phyloP scores from a whole-genome alignment of 2,329 filamentous ascomycete genomes.

The Raffaelea arxii region DNA sequence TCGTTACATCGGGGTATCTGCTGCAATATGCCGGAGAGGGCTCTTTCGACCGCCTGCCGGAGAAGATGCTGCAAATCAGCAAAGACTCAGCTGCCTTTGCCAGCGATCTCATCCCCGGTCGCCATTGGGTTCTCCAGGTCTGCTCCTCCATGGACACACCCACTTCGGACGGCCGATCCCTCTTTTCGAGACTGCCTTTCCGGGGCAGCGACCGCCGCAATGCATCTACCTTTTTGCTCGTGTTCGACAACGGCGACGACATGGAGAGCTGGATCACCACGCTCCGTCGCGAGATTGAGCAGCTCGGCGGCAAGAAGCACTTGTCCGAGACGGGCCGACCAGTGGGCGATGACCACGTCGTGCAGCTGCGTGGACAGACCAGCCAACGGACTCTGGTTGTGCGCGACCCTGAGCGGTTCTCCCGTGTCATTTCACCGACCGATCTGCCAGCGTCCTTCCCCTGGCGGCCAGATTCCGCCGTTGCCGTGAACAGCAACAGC shows the following conservation, averaged over 20 bases:
- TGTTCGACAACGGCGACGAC: conserved; percentile 62
- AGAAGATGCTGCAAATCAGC: conserved; percentile 63
- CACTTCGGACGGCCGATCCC: conserved; percentile 51
- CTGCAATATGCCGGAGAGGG: conserved; percentile 67
- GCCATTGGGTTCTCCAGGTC: conserved; percentile 71
- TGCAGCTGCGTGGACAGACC: conserved; percentile 25
- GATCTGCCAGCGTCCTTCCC: conserved; percentile 19
- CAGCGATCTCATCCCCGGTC: conserved; percentile 68
- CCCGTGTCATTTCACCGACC: conserved; percentile 23
- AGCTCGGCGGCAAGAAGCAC: conserved; percentile 55
- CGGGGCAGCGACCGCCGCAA: conserved; percentile 45
- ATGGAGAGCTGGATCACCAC: conserved; percentile 68
- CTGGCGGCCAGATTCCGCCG: conserved; percentile 19
- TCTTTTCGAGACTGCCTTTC: conserved; percentile 57
- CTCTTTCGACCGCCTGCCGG: conserved; percentile 59
- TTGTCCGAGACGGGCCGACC: conserved; percentile 49
- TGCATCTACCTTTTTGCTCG: conserved; percentile 57
- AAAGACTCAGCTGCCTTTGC: conserved; percentile 71
- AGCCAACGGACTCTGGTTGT: conserved; percentile 39
- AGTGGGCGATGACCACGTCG: conserved; percentile 28
- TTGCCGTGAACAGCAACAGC: conserved; percentile 6
- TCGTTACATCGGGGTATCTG: conserved; percentile 61
- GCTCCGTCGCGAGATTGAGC: conserved; percentile 61
- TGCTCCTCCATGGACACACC: conserved; percentile 56
- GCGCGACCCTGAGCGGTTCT: conserved; percentile 37